These are phyloP conservation scores for Globisporangium paddicum DNA, from an alignment of 352 stramenopile species.

Conservation along the genomic window DNA sequence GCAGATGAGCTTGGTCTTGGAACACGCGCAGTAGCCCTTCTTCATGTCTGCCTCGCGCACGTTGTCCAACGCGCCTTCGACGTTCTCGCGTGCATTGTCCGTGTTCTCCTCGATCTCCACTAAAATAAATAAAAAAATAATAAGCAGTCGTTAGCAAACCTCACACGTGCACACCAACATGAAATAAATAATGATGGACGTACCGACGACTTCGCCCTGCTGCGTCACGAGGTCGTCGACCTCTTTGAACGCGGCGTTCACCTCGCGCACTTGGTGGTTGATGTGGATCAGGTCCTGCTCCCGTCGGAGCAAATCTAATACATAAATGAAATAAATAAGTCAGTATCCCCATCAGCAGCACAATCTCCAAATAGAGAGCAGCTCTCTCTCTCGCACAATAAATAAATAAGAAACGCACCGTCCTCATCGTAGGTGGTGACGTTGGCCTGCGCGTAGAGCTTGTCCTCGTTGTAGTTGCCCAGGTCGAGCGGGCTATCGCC, in stretches of 20 bases:
- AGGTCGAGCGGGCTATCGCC: conserved; percentile 39
- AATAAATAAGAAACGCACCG: conserved; percentile 22
- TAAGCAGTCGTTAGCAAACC: not conserved
- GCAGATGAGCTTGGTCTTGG: conserved; percentile 60
- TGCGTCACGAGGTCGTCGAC: conserved; percentile 58
- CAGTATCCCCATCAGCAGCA: too few species aligned
- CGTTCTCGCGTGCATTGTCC: conserved; percentile 40
- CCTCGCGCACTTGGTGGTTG: conserved; percentile 62
- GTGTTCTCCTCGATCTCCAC: conserved; percentile 63
- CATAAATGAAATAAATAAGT: too few species aligned
- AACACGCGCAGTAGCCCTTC: conserved; percentile 47
- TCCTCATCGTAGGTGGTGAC: conserved; percentile 62
- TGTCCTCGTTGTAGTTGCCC: conserved; percentile 60
- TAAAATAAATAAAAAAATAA: conserved; percentile 6
- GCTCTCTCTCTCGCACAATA: too few species aligned
- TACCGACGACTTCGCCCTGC: conserved; percentile 62
- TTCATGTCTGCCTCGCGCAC: conserved; percentile 51
- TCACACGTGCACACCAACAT: too few species aligned
- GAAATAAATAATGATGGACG: conserved; percentile 18
- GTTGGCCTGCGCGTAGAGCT: conserved; percentile 62
- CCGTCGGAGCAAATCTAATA: conserved; percentile 49
- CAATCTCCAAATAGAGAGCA: too few species aligned
- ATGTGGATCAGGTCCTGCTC: conserved; percentile 74
- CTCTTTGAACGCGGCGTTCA: conserved; percentile 63
- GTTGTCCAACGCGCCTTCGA: conserved; percentile 40